Evolutionary conservation across 345 rosid species (phyloP), one percentile per base, ranked within the genome.

Genomic region (Brassica cretica): DNA sequence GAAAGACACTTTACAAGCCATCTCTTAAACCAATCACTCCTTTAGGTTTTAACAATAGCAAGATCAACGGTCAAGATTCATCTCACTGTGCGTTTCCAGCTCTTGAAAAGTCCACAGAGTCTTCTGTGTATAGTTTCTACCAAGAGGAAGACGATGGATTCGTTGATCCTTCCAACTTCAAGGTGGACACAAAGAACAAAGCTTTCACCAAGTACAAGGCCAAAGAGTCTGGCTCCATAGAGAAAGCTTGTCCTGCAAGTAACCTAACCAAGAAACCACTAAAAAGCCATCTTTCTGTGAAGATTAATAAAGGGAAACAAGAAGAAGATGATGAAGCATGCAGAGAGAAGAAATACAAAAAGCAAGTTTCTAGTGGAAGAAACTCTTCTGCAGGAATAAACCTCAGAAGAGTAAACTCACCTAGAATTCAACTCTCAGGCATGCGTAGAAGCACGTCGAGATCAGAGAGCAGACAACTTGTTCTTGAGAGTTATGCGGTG

Each of bases 381-480:
- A 85, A 66, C 74, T 75, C 87, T 8, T 60, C 82, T 16, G 53
- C 73, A 35, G 88, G 85, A 6, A 83, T 82, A 68, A 91, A 76
- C 84, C 89, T 93, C 10, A 86, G 70, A 74, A 69, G 91, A 68
- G 80, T 84, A 2, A 88, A 87, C 72, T 86, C 96, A 68, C 94
- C 93, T 11, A 76, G 84, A 83, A 70, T 84, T 71, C 86, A 70
- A 76, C 80, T 83, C 64, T 81, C 64, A 18, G 35, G 71, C 68
- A 35, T 58, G 44, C 74, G 87, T 71, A 82, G 82, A 75, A 85
- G 88, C 72, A 55, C 46, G 2, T 84, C 84, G 12, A 67, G 60
- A 75, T 72, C 82, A 60, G 67, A 70, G 72, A 89, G 73, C 29
- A 86, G 69, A 64, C 73, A 80, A 69, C 64, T 29, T 61, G 65